Evolutionary conservation across 306 rosid genomes (phyloP).

Genomic region (Vachellia pachyceras): DNA sequence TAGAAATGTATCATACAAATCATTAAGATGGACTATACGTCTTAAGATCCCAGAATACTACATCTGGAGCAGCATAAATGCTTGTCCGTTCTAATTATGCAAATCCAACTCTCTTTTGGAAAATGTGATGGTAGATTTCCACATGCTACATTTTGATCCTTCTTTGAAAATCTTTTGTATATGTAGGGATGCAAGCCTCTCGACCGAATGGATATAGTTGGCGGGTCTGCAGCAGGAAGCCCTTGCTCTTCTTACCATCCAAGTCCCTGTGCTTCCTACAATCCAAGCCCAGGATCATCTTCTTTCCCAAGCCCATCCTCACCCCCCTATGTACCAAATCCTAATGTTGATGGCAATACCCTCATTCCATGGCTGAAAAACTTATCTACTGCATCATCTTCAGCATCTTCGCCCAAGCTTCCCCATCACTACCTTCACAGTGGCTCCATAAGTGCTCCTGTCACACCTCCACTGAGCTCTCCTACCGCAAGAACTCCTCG

Average conservation of each 20-base stretch:
- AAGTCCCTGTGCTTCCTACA: conserved; percentile 83
- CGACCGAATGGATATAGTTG: conserved; percentile 68
- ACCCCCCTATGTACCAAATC: conserved; percentile 63
- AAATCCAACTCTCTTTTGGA: neutral
- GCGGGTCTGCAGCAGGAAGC: conserved; percentile 75
- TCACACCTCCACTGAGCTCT: conserved; percentile 95
- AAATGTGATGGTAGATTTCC: conserved; percentile 9
- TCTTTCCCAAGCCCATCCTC: conserved; percentile 94
- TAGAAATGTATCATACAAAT: neutral
- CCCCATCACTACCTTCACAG: conserved; percentile 65
- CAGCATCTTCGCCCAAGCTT: conserved; percentile 77
- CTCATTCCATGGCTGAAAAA: conserved; percentile 96
- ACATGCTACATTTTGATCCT: conserved; percentile 13
- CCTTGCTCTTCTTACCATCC: conserved; percentile 86
- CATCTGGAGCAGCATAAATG: neutral
- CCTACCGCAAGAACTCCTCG: conserved; percentile 87
- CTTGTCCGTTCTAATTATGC: conserved; percentile 5
- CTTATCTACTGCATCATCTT: conserved; percentile 83
- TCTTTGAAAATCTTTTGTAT: conserved; percentile 32
- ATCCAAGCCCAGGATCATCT: conserved; percentile 92
- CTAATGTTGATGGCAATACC: conserved; percentile 68
- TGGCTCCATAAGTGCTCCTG: conserved; percentile 96
- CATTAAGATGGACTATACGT: neutral
- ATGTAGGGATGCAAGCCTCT: conserved; percentile 91
- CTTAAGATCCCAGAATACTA: neutral